Evolutionary conservation across 306 rosid genomes (phyloP), one percentile per base, ranked within the genome.

Genomic region (Prosopis cineraria): DNA sequence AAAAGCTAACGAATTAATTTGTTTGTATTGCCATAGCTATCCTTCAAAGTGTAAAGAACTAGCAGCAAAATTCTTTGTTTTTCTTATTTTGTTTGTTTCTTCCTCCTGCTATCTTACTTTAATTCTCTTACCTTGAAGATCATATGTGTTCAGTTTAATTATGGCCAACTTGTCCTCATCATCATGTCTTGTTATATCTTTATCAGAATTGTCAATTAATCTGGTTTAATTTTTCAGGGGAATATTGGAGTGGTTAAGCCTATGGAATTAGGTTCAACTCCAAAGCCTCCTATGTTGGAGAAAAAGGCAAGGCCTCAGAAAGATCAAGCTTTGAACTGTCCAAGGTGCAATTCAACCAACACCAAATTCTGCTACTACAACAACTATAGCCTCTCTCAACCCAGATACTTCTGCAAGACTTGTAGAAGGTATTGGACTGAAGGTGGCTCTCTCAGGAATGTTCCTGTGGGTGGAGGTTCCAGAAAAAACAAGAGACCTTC

Each of bases 391-490:
- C 91, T 96, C 71, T 79, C 98, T n/a, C 99, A 96, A 82, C 99
- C 99, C 27, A 88, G 99, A 64, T 93, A 91, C 83, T 93, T 96
- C 14, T 96, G 99, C 85, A 96, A 96, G 83, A 87, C 98, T 69
- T 96, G 99, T 77, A 75, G 96, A 71, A 93, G 99, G 91, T 96
- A 96, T 75, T 96, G 99, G 99, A 96, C 99, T 76, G 97, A 91
- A 55, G 99, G 99, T 73, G 99, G 99, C 3, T 93, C 99, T 25
- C 76, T 96, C 33, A 91, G 99, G 71, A 96, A 90, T 76, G 97
- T 96, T 77, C 99, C 99, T 10, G 99, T 96, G 0, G 99, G 99
- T 74, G 99, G 99, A 45, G 98, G 98, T 24, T 93, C 99, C 13
- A 85, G 99, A 83, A 95, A 95, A 84, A 96, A 93, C 90, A 96